A percentile compares a stretch with the other conserved stretches of the same genome.
Evolutionary conservation across 805 yeast species (phyloP).

Genomic region (Starmera dryadoides): DNA sequence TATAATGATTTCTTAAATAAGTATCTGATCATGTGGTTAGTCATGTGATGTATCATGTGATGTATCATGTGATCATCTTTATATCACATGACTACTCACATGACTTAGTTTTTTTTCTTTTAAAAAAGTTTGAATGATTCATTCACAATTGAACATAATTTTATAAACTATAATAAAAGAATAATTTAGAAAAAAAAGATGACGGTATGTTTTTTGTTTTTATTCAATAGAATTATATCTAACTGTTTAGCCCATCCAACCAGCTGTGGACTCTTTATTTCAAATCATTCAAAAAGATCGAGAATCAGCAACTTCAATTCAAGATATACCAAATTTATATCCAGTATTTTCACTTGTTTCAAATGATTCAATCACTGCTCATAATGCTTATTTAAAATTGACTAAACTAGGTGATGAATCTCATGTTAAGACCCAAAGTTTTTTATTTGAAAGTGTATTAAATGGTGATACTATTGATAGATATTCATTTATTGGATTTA

Average conservation of each 20-base stretch:
- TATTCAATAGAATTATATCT: too few species aligned
- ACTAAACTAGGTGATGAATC: conserved; percentile 50
- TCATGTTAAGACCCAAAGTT: conserved; percentile 52
- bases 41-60: too few species aligned
- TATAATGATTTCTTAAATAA: too few species aligned
- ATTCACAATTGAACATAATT: background rate
- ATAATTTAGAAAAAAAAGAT: too few species aligned
- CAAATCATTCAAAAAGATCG: conserved; percentile 33
- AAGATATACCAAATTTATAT: conserved; percentile 59
- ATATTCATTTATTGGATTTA: conserved; percentile 84
- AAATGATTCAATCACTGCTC: conserved; percentile 80
- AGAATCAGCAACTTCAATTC: conserved; percentile 12
- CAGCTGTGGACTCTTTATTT: conserved; percentile 38
- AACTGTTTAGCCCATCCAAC: conserved; percentile 33
- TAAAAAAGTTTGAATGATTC: background rate
- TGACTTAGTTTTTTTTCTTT: background rate
- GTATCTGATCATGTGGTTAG: too few species aligned
- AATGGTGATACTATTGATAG: conserved; percentile 87
- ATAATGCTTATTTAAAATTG: conserved; percentile 80
- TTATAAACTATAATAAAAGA: background rate
- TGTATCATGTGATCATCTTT: too few species aligned
- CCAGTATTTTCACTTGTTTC: conserved; percentile 74
- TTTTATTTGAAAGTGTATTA: conserved; percentile 81
- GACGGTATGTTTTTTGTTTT: background rate
- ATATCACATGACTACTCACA: background rate